Evolutionary conservation across 352 stramenopile species (phyloP).

Genomic region (Pythium aquatile): DNA sequence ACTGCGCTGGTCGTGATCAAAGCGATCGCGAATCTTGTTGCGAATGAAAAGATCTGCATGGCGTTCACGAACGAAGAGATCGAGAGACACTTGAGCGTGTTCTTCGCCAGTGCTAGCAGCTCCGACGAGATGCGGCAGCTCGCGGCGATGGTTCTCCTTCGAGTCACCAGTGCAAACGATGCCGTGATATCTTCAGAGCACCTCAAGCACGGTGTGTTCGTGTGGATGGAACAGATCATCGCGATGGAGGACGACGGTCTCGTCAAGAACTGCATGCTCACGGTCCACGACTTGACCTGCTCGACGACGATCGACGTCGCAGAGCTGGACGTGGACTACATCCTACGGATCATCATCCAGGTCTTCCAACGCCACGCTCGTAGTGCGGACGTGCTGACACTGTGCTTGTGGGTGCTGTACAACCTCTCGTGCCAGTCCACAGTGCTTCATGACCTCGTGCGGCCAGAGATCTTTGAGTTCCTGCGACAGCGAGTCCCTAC

Average conservation of each 20-base stretch:
- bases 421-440: constrained; percentile 65
- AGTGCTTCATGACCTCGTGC: constrained; percentile 46
- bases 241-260: constrained; percentile 66
- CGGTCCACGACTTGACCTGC: constrained; percentile 68
- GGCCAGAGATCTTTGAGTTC: constrained; percentile 56
- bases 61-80: constrained; percentile 72
- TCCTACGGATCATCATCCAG: constrained; percentile 64
- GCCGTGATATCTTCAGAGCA: constrained; percentile 63
- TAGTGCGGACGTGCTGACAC: constrained; percentile 51
- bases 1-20: constrained; percentile 66
- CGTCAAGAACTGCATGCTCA: constrained; percentile 79
- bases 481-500: constrained; percentile 43
- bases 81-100: constrained; percentile 54
- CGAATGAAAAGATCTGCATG: constrained; percentile 74
- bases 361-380: constrained; percentile 50
- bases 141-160: constrained; percentile 66
- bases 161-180: constrained; percentile 71
- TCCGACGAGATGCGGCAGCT: constrained; percentile 59
- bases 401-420: constrained; percentile 74
- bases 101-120: constrained; percentile 47
- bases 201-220: constrained; percentile 56
- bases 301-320: constrained; percentile 49
- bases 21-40: constrained; percentile 72
- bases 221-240: constrained; percentile 84
- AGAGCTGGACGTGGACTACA: constrained; percentile 60